A percentile compares a stretch with the other conserved stretches of the same genome.
Conservation (phyloP, 305 asterid genomes). For the Fraxinus xanthoxyloides region DNA sequence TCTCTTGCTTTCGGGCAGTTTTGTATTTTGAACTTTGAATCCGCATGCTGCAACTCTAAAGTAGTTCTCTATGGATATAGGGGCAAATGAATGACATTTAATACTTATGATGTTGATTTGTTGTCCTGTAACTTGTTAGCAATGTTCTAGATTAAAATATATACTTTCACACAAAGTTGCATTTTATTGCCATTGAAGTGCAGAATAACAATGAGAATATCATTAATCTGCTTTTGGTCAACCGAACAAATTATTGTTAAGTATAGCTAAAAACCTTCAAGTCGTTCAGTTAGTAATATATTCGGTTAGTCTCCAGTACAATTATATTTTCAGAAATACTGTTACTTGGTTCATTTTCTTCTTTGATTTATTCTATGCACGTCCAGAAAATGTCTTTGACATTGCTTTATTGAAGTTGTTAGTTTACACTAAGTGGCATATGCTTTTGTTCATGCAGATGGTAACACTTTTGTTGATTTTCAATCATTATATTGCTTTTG, state of each 20-base stretch:
- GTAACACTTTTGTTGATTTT: background rate
- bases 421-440: background rate
- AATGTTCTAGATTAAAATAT: constrained; percentile 11
- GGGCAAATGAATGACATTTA: background rate
- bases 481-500: background rate
- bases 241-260: background rate
- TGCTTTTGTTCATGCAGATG: background rate
- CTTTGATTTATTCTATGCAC: background rate
- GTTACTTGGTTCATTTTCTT: constrained; percentile 1
- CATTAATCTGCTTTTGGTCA: constrained; percentile 2
- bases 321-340: background rate
- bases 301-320: background rate
- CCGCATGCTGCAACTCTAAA: background rate
- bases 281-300: constrained; percentile 15
- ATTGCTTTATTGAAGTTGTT: background rate
- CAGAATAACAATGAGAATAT: constrained; percentile 3
- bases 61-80: background rate
- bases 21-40: background rate
- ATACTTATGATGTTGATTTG: background rate
- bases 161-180: constrained; percentile 1
- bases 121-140: background rate
- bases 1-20: background rate
- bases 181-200: background rate
- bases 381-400: constrained; percentile 1
- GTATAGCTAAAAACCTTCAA: background rate